phyloP scores from a whole-genome alignment of 768 basidiomycete genomes.

The Paxillus rubicundulus region DNA sequence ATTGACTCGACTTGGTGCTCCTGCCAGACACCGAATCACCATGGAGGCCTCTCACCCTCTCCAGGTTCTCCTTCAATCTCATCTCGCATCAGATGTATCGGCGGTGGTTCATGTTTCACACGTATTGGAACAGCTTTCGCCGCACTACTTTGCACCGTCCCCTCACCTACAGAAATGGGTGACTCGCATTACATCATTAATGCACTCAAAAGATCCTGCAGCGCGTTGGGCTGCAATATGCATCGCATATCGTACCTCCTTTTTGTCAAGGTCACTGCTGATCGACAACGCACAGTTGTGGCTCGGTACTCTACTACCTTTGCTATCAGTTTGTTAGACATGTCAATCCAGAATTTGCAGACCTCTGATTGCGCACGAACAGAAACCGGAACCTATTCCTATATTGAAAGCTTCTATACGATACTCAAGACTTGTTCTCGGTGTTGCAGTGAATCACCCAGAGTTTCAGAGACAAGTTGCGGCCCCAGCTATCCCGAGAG shows the following conservation, averaged over 20 bases:
- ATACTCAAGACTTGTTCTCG: slow-evolving; percentile 61
- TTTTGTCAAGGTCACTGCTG: slow-evolving; percentile 56
- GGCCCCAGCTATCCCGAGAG: slow-evolving; percentile 70
- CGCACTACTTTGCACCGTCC: slow-evolving; percentile 55
- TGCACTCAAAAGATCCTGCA: slow-evolving; percentile 75
- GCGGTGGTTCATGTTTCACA: slow-evolving; percentile 58
- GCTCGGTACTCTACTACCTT: slow-evolving; percentile 61
- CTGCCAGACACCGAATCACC: not conserved
- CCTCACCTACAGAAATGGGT: slow-evolving; percentile 73
- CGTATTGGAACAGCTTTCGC: slow-evolving; percentile 52
- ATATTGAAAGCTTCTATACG: slow-evolving; percentile 62
- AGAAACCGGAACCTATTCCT: slow-evolving; percentile 70
- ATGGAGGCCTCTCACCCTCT: slow-evolving; percentile 55
- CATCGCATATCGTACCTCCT: slow-evolving; percentile 64
- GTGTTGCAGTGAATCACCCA: slow-evolving; percentile 52
- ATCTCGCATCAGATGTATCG: slow-evolving; percentile 67
- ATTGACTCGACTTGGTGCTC: not conserved
- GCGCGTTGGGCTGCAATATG: slow-evolving; percentile 80
- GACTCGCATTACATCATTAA: slow-evolving; percentile 65
- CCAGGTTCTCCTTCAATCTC: slow-evolving; percentile 64
- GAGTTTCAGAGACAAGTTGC: slow-evolving; percentile 83
- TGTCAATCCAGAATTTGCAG: slow-evolving; percentile 14
- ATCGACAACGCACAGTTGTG: slow-evolving; percentile 72
- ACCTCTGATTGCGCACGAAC: slow-evolving; percentile 21
- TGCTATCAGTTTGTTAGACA: slow-evolving; percentile 61